A percentile compares a stretch with the other conserved stretches of the same genome.
Evolutionary conservation across 306 rosid species (phyloP).

Genomic region (Trifolium repens): DNA sequence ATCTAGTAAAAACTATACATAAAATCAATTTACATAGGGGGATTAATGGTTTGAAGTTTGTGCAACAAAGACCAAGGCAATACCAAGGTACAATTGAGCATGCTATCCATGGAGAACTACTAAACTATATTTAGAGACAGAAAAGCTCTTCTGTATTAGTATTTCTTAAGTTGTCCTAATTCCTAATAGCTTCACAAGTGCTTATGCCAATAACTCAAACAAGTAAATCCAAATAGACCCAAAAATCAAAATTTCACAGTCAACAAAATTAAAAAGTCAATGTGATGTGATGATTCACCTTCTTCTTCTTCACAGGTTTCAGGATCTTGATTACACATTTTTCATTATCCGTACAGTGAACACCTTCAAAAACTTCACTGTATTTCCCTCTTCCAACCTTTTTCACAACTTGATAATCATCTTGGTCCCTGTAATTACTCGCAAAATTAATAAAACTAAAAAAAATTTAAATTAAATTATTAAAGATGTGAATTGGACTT

Average conservation of each 20-base stretch:
- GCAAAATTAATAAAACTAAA: background rate
- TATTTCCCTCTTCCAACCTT: constrained; percentile 87
- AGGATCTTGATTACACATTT: constrained; percentile 79
- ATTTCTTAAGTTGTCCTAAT: too few species aligned
- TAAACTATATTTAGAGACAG: background rate
- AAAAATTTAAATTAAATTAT: background rate
- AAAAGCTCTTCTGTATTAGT: background rate
- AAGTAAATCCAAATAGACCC: background rate
- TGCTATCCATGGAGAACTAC: background rate
- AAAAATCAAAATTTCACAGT: background rate
- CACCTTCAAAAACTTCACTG: constrained; percentile 86
- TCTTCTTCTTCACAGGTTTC: constrained; percentile 86
- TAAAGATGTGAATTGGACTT: background rate
- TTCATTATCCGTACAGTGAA: constrained; percentile 74
- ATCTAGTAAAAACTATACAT: background rate
- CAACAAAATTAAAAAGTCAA: background rate
- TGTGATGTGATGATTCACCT: constrained; percentile 46
- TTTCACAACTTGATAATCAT: constrained; percentile 81
- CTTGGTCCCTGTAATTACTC: constrained; percentile 65
- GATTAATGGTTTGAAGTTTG: constrained; percentile 8
- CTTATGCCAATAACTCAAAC: background rate
- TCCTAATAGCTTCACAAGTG: too few species aligned
- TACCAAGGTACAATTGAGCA: background rate
- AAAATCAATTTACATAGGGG: background rate
- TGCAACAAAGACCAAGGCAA: background rate